Evolutionary conservation across 257 asterid genomes (phyloP), one percentile per base, ranked within the genome.

Genomic region (Gardenia jasminoides): DNA sequence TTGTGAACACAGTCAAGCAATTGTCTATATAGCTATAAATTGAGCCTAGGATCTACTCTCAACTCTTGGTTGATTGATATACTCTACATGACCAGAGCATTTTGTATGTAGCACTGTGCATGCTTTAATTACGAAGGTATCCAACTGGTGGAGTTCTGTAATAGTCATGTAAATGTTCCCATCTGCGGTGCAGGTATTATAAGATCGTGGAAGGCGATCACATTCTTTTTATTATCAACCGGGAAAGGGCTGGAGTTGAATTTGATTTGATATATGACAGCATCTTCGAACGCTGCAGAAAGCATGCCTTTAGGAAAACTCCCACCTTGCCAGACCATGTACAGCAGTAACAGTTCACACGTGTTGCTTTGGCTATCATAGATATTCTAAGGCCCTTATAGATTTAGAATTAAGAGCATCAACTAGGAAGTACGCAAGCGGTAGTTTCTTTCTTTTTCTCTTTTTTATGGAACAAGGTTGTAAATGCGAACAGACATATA

Each of bases 121-220:
- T 17, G 36, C 30, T 24, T 8, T 15, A 43, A 9, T 68, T 36
- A 67, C 56, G 30, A 24, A 5, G 76, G 20, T 7, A 64, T 47
- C 31, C 12, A 26, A 74, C 13, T 6, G 58, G 26, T 20, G 31
- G 30, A 41, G 22, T 31, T 48, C 46, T 20, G 41, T 54, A 5
- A 52, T 67, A 68, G 30, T 74, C 39, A 72, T 67, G 56, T 39
- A 17, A 44, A 58, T 56, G 22, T 17, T 13, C 11, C 12, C n/a
- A 1, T 80, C 12, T 36, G 22, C 16, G 56, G 69, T 85, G 82
- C 90, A 96, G 98, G 98, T 93, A 92, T 75, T 96, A 96, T 88
- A 93, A 93, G 91, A 80, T 93, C 11, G 94, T 96, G 50, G 97
- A 93, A 81, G 99, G 99, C 0, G 99, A 96, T 81, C 99, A 96